Percentiles rank a stretch among this genome's conserved stretches.
Conservation (phyloP, 331 rosid species). For the Erythrophleum ivorense region DNA sequence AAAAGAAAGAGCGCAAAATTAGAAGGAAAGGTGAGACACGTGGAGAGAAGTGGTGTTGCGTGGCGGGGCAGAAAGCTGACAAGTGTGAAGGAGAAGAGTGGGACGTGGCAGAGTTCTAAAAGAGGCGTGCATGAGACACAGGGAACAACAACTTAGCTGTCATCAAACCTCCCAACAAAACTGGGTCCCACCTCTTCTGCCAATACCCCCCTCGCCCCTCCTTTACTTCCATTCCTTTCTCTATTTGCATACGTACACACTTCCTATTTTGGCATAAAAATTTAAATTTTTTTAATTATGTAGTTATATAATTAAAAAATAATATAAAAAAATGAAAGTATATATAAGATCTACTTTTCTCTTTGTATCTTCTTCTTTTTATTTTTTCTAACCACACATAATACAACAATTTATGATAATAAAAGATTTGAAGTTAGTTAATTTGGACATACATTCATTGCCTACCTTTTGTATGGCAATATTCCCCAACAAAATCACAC, state of each 20-base stretch:
- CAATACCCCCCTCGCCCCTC: too few species aligned
- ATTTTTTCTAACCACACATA: too few species aligned
- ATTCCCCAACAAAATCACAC: neutral
- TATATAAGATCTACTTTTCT: too few species aligned
- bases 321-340: too few species aligned
- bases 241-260: neutral
- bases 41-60: neutral
- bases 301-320: too few species aligned
- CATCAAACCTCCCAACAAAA: neutral
- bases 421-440: too few species aligned
- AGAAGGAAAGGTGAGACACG: neutral
- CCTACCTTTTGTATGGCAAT: neutral
- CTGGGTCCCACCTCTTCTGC: neutral
- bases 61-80: conserved; percentile 23
- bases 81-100: conserved; percentile 14
- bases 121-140: neutral
- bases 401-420: too few species aligned
- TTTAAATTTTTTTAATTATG: too few species aligned
- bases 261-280: neutral
- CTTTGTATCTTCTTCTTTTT: too few species aligned
- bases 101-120: neutral
- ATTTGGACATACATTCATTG: neutral
- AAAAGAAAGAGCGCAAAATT: neutral
- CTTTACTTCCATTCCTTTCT: too few species aligned
- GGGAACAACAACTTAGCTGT: conserved; percentile 3